phyloP scores from a whole-genome alignment of 2,329 filamentous ascomycete species.

The Alternaria consortialis region DNA sequence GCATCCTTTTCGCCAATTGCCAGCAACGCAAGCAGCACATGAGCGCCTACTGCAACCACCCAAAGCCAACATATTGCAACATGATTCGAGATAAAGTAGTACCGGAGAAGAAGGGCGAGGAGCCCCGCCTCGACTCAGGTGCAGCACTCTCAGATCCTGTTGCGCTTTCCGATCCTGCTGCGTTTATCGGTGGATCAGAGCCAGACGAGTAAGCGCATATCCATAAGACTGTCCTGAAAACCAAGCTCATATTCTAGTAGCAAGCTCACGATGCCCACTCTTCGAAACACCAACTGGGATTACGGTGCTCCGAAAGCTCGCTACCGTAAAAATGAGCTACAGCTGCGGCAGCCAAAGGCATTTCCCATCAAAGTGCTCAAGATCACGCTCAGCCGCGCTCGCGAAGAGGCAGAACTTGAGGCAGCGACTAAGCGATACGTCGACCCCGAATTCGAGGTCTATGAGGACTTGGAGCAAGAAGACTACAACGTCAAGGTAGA shows the following conservation, averaged over 20 bases:
- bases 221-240: neutral
- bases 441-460: constrained; percentile 3
- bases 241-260: constrained; percentile 6
- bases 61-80: neutral
- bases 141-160: constrained; percentile 9
- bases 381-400: constrained; percentile 7
- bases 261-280: neutral
- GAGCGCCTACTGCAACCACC: neutral
- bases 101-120: constrained; percentile 1
- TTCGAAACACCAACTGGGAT: neutral
- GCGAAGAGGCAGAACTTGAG: constrained; percentile 5
- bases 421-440: neutral
- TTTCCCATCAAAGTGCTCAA: constrained; percentile 14
- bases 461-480: constrained; percentile 3
- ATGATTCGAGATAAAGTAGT: neutral
- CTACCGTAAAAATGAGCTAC: constrained; percentile 3
- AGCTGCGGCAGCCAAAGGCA: constrained; percentile 11
- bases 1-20: neutral
- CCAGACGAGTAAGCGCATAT: neutral
- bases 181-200: neutral
- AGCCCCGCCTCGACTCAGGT: constrained; percentile 12
- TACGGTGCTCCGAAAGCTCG: constrained; percentile 4
- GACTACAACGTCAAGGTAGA: neutral
- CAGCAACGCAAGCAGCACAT: neutral
- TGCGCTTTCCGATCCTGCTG: neutral